Base-by-base conservation (phyloP, 2,329 filamentous ascomycete genomes). In the Neopestalotiopsis sp. region DNA sequence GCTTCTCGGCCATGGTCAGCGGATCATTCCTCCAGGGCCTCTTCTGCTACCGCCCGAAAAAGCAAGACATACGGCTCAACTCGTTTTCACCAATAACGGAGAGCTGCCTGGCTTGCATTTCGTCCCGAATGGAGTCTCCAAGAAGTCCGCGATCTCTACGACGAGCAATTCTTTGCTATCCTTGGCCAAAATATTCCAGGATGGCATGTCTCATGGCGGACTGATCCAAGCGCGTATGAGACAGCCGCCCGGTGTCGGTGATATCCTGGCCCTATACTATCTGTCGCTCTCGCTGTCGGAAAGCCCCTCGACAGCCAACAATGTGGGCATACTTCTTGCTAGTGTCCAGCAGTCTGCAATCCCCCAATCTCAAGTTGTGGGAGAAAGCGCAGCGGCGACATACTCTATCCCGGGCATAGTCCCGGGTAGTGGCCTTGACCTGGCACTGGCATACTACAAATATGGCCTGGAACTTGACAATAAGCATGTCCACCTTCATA, bases 231-330 rank as follows among this genome's bases (percentile, higher is more conserved):
- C 83, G 52, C 82, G 88, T 12, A 82, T 89, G 28, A 88, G 88
- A 69, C 89, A 90, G 68, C 88, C 90, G 2, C 91, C 92, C 59
- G 92, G 94, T 1, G 94, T 98, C 30, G 90, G 94, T 57, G 96
- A 99, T 76, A 98, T 99, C 49, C 82, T 99, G 45, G 94, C 95
- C 1, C 87, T 99, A 13, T 99, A 99, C 79, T 99, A 99, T 76
- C 85, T 99, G 2, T 99, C 96, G 0, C 84, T 99, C 3, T 97
- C 96, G 0, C 86, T 99, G 2, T 96, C 98, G 72, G 95, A 96
- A 62, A 98, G 96, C 75, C 96, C 96, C 2, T 99, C 96, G 0
- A 99, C 96, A 0, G 96, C 96, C 0, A 99, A 99, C 78, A 99
- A 99, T 78, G 95, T 99, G 13, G 96, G 96, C 3, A 99, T 99